Evolutionary conservation across 305 asterid genomes (phyloP).

Genomic region (Fraxinus latifolia): DNA sequence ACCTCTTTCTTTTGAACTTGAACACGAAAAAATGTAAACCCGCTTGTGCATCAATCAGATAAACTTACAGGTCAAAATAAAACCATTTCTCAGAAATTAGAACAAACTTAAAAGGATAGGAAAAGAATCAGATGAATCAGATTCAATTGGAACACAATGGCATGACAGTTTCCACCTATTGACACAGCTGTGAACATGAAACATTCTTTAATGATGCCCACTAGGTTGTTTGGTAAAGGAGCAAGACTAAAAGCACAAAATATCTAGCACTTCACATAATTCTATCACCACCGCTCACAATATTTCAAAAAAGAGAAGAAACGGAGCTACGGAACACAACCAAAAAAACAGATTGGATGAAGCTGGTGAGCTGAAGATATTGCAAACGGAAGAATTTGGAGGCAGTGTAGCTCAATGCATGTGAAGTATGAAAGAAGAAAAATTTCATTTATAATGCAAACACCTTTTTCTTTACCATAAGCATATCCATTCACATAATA

Average conservation of each 20-base stretch:
- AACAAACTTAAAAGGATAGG: neutral
- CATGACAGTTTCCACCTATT: neutral
- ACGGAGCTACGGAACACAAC: neutral
- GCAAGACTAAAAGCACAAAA: neutral
- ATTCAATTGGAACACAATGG: neutral
- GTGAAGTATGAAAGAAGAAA: neutral
- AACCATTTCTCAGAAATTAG: neutral
- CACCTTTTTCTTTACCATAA: neutral
- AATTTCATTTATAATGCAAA: neutral
- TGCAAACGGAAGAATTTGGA: neutral
- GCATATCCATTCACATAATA: slow-evolving; percentile 23
- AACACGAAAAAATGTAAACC: neutral
- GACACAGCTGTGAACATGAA: neutral
- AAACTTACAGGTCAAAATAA: neutral
- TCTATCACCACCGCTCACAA: neutral
- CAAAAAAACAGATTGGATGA: neutral
- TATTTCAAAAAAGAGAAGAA: neutral
- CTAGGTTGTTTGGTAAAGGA: neutral
- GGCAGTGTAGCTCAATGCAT: neutral
- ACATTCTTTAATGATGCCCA: neutral
- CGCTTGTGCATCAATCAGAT: neutral
- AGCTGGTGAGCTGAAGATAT: neutral
- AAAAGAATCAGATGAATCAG: neutral
- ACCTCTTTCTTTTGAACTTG: neutral
- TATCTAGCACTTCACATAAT: neutral